phyloP scores from a whole-genome alignment of 148 eudicot genomes.

The Salicornia ramosissima region DNA sequence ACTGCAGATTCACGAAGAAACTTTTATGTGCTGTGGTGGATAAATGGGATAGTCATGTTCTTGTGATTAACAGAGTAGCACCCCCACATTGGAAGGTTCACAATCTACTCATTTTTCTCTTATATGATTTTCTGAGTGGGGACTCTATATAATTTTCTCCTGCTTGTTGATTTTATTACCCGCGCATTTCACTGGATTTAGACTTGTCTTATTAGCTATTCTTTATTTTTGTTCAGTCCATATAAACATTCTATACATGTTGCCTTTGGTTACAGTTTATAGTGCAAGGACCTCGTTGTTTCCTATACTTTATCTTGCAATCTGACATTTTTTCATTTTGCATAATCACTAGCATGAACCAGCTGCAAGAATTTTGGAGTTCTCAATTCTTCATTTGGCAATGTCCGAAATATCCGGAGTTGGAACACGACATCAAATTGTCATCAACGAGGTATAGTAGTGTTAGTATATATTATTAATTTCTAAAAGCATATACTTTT shows the following conservation, averaged over 20 bases:
- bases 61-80: conserved; percentile 61
- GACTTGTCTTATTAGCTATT: background rate
- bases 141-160: too few relatives aligned
- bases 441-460: conserved; percentile 81
- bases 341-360: conserved; percentile 43
- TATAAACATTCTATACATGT: background rate
- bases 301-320: background rate
- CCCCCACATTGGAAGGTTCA: conserved; percentile 75
- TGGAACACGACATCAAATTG: conserved; percentile 76
- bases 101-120: conserved; percentile 8
- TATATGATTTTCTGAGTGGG: too few relatives aligned
- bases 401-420: conserved; percentile 79
- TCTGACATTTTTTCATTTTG: conserved; percentile 7
- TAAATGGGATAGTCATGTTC: conserved; percentile 67
- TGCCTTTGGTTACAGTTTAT: background rate
- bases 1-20: conserved; percentile 65
- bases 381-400: conserved; percentile 80
- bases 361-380: conserved; percentile 76
- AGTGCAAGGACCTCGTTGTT: background rate
- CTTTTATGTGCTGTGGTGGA: conserved; percentile 66
- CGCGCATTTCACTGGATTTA: background rate
- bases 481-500: background rate
- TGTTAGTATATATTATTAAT: conserved; percentile 7
- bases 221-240: too few relatives aligned
- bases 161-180: background rate